Evolutionary conservation across 2,329 filamentous ascomycete genomes (phyloP), one percentile per base, ranked within the genome.

Genomic region (Grosmannia huntii): DNA sequence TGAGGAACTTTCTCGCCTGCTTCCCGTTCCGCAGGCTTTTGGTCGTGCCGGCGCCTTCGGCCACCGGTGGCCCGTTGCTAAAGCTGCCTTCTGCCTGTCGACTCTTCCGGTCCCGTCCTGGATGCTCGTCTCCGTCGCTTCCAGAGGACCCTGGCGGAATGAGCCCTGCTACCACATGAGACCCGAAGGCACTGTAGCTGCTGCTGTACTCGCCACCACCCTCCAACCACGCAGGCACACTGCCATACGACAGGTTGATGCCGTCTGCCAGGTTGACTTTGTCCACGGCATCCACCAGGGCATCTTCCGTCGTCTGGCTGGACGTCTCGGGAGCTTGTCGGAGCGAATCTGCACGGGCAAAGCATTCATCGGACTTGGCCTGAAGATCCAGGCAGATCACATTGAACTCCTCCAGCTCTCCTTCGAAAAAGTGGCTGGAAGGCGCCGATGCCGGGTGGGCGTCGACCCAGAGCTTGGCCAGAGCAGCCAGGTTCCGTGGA

Each of bases 381-480:
- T 83, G 78, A 4, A 84, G 69, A 3, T 67, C 68, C 48, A 73
- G 61, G 62, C 80, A 83, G n/a, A 76, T 64, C 1, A 70, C 70
- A 63, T 82, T 76, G 63, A 84, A 84, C 23, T 74, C 68, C 36
- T 76, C 69, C 2, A 84, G 69, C 46, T 82, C 80, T 41, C 77
- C 76, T n/a, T 79, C 69, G 19, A 76, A 75, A 0, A 69, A 58
- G 1, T 73, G 71, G 11, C 69, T 65, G 27, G 67, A 66, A 11
- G 59, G 36, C 23, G 64, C 62, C 2, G 65, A 64, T n/a, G 66
- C 62, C 19, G 68, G 69, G 63, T 74, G 75, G 4, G 75, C 69
- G 46, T 89, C 85, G 0, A 87, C 77, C 89, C 89, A 95, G 14
- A 94, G 74, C 65, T 87, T 87, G 25, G 95, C 86, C 21, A 99